Evolutionary conservation across 768 basidiomycete species (phyloP).

Genomic region (Lepiota subincarnata): DNA sequence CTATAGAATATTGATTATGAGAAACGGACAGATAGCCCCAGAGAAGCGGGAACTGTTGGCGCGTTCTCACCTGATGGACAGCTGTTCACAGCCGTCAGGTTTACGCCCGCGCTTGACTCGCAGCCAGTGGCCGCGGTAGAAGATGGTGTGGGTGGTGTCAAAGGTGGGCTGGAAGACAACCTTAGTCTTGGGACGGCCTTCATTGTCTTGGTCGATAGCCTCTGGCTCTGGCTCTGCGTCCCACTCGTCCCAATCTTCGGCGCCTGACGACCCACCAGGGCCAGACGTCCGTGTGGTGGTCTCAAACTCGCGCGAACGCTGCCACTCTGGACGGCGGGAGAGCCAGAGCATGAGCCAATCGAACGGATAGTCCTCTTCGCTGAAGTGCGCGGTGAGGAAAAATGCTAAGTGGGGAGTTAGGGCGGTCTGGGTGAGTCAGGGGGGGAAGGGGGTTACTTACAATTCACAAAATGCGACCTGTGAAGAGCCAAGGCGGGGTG

Average conservation of each 20-base stretch:
- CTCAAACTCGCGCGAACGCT: slow-evolving; percentile 85
- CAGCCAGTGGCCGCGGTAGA: slow-evolving; percentile 81
- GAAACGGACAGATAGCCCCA: not conserved
- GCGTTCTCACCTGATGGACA: slow-evolving; percentile 63
- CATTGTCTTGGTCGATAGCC: slow-evolving; percentile 41
- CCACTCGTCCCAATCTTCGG: slow-evolving; percentile 38
- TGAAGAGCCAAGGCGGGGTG: not conserved
- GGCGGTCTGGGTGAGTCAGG: slow-evolving; percentile 4
- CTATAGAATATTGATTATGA: slow-evolving; percentile 21
- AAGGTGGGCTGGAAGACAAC: slow-evolving; percentile 87
- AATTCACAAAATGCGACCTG: slow-evolving; percentile 85
- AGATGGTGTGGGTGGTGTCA: slow-evolving; percentile 87
- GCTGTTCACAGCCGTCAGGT: slow-evolving; percentile 65
- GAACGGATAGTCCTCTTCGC: slow-evolving; percentile 86
- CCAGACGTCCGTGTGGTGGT: slow-evolving; percentile 75
- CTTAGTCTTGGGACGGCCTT: slow-evolving; percentile 58
- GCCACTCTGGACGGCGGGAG: slow-evolving; percentile 81
- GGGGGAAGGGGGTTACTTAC: slow-evolving; percentile 39
- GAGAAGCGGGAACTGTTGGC: not conserved
- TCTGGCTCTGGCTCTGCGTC: slow-evolving; percentile 20
- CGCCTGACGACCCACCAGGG: slow-evolving; percentile 46
- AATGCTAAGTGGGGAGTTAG: slow-evolving; percentile 46
- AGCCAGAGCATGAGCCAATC: slow-evolving; percentile 93
- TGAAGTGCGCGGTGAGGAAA: slow-evolving; percentile 89
- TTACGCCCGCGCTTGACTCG: slow-evolving; percentile 69